Base-by-base conservation (phyloP, 495 filamentous ascomycete species). In the Hypomontagnella submonticulosa region DNA sequence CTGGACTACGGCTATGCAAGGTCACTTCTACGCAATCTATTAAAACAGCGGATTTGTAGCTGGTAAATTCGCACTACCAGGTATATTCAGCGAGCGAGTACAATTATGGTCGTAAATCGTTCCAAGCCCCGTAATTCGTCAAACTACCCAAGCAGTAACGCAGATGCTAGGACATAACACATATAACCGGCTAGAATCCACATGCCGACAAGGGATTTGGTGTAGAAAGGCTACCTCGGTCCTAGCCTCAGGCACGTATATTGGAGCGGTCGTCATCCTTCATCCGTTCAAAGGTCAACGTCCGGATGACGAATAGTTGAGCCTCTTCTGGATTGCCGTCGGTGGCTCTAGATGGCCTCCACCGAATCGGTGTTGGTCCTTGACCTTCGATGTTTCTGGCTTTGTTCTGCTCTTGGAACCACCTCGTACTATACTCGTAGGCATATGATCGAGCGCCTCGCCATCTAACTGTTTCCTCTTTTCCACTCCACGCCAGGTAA, bases 401-500 rank as follows among this genome's bases (percentile, higher is more conserved):
- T 23, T 12, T 47, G 18, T 67, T 67, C 15, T 58, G n/a, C 13
- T 49, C 36, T 23, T 16, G 3, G 10, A 40, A 46, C 55, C 58
- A 61, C 8, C 12, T 13, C 5, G 4, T 8, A 7, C 51, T 57
- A 3, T 7, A 19, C 18, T 71, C 65, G 11, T 69, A 67, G 12
- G 9, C 19, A 23, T 73, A 73, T 0, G 42, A 34, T 2, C 19
- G 16, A 4, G 59, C 66, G n/a, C 71, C 71, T 34, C 50, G 66
- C 71, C 71, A 74, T 36, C 53, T 57, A 41, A 47, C 10, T 4
- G 33, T 23, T 15, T 67, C 56, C 23, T 57, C 60, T 27, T 46
- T 59, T 3, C 66, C 63, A 11, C 67, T 12, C 71, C 71, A 74
- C 27, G 32, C 60, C 8, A 74, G 60, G 33, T 61, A 44, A 27